Percentiles rank a stretch among this genome's conserved stretches.
These are phyloP conservation scores for Yarrowia alimentaria DNA, from an alignment of 805 yeast genomes.

Conservation along the genomic window DNA sequence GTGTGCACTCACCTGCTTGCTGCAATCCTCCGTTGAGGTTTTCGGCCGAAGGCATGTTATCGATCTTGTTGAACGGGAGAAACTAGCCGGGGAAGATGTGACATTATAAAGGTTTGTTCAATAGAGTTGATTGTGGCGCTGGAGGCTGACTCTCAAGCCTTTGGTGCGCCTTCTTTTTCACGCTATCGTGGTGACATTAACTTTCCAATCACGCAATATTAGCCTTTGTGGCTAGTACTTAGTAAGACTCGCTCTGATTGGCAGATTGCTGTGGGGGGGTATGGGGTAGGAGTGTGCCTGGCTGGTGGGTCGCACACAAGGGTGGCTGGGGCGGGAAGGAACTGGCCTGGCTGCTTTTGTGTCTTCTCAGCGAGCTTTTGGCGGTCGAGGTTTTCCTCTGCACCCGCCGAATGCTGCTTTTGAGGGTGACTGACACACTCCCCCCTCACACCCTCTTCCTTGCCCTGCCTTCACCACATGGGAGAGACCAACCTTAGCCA, in stretches of 20 bases:
- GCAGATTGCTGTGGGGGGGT: background rate
- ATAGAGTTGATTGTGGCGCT: constrained; percentile 28
- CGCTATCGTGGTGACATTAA: constrained; percentile 27
- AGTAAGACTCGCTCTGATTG: constrained; percentile 14
- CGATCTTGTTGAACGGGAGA: background rate
- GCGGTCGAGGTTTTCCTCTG: background rate
- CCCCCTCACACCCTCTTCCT: too few relatives aligned
- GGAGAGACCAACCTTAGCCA: constrained; percentile 1
- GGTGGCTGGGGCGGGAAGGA: too few relatives aligned
- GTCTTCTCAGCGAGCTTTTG: background rate
- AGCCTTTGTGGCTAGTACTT: constrained; percentile 26
- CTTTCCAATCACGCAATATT: constrained; percentile 27
- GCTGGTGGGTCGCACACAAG: too few relatives aligned
- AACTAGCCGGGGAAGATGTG: background rate
- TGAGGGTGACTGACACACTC: too few relatives aligned
- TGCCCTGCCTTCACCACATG: too few relatives aligned
- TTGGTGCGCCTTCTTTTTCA: constrained; percentile 18
- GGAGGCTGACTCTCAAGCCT: constrained; percentile 27
- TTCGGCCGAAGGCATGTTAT: constrained; percentile 21
- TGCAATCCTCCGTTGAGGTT: constrained; percentile 14
- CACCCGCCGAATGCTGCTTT: background rate
- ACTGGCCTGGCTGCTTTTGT: too few relatives aligned
- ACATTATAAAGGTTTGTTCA: constrained; percentile 24
- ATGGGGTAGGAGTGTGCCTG: background rate
- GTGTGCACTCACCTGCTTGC: constrained; percentile 24